Base-by-base conservation (phyloP, 2,329 filamentous ascomycete species). In the Monosporascus sp. region DNA sequence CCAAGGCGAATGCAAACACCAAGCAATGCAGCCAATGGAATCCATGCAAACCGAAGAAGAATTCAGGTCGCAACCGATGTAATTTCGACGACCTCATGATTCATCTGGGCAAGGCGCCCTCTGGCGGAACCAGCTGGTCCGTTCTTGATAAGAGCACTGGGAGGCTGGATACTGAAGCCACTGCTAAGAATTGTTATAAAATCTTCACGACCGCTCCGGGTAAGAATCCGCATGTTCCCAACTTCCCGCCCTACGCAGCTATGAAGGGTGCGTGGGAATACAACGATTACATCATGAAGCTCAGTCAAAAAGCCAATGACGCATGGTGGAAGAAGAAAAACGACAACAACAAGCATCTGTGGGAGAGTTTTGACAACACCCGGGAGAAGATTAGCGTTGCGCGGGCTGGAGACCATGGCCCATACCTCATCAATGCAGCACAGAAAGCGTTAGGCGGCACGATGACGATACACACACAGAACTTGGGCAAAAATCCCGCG, bases 351-450 rank as follows among this genome's bases (percentile, higher is more conserved):
- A 18, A 18, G 11, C 20, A 24, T n/a, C 50, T 51, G 14, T 51
- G 14, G 7, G 43, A 38, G 9, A 40, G 18, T 37, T 51, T 47
- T 37, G 50, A 51, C 43, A n/a, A 28, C 35, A 40, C 50, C 8
- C 15, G 26, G 41, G 43, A 18, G 8, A 31, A 46, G 7, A 44
- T 51, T n/a, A 40, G 18, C 31, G 50, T 46, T 22, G 14, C 50
- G 31, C 50, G 50, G 24, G 11, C 50, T 18, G 50, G 50, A 40
- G 50, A 51, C 41, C 50, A 51, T n/a, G 50, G 50, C 20, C 50
- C 50, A 20, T 18, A 47, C 47, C 43, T 51, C 50, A 26, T 51
- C 20, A 9, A 47, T 14, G 50, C 22, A 47, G 50, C 50, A 20
- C 24, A 24, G 17, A 20, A 31, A 18, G 11, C 38, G 50, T 26